phyloP scores from a whole-genome alignment of 176 grass and related monocot genomes.

The Hyparrhenia diplandra region DNA sequence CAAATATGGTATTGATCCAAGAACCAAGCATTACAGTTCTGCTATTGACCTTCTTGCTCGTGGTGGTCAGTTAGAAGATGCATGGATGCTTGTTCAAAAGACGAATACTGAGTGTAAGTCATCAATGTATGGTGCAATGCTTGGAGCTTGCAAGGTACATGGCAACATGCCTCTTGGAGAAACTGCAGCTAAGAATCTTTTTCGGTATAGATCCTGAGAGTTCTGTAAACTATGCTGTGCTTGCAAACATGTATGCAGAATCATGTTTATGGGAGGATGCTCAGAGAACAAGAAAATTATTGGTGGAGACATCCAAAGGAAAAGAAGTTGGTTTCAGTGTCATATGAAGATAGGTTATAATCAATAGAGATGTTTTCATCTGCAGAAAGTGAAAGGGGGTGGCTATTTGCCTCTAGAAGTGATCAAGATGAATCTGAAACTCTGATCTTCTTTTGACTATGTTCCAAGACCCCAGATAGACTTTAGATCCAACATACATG shows the following conservation, averaged over 20 bases:
- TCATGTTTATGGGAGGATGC: conserved; percentile 64
- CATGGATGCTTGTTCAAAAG: conserved; percentile 55
- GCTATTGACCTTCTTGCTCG: conserved; percentile 79
- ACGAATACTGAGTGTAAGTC: conserved; percentile 39
- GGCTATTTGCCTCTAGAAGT: background rate
- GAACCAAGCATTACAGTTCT: conserved; percentile 71
- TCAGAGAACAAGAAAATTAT: conserved; percentile 50
- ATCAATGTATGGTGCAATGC: conserved; percentile 72
- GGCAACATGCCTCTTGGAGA: conserved; percentile 60
- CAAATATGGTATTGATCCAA: conserved; percentile 69
- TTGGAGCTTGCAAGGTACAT: conserved; percentile 66
- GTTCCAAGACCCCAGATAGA: background rate
- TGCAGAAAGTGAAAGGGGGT: background rate
- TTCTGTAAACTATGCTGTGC: conserved; percentile 67
- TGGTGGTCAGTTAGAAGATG: conserved; percentile 68
- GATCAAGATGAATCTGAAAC: background rate
- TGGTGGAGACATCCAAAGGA: conserved; percentile 37
- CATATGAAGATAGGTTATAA: conserved; percentile 33
- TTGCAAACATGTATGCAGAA: conserved; percentile 78
- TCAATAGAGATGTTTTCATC: background rate
- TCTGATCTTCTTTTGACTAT: background rate
- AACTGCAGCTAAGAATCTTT: conserved; percentile 50
- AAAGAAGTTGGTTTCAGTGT: conserved; percentile 55
- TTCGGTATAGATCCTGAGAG: conserved; percentile 42
- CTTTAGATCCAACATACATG: background rate